Conservation (phyloP, 108 stramenopile genomes). For the Pseudonitzschia delicatissima region DNA sequence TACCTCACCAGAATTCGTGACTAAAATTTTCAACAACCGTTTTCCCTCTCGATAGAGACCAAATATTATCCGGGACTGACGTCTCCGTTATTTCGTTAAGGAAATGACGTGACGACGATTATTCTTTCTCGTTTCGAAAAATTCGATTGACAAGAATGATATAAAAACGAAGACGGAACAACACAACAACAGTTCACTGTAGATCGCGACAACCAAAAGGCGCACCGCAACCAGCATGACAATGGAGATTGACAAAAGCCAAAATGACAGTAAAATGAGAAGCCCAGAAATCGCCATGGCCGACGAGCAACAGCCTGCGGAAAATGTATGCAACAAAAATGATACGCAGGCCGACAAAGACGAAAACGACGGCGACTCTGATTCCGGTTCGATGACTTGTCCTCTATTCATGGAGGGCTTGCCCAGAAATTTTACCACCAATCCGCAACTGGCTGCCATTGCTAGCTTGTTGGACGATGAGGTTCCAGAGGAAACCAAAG, state of each 20-base stretch:
- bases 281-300: no score
- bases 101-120: no score
- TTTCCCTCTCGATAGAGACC: no score
- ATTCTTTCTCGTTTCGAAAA: no score
- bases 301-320: no score
- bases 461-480: slow-evolving; percentile 66
- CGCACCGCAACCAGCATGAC: background rate
- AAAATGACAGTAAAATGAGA: no score
- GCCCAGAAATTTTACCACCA: slow-evolving; percentile 56
- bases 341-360: background rate
- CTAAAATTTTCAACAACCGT: no score
- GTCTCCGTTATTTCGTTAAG: no score
- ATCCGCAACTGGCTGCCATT: slow-evolving; percentile 63
- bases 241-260: background rate
- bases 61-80: no score
- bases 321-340: no score
- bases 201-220: background rate
- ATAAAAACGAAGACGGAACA: background rate
- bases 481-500: background rate
- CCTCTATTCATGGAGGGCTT: slow-evolving; percentile 77
- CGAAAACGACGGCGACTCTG: background rate
- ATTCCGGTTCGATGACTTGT: slow-evolving; percentile 17
- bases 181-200: background rate
- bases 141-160: no score
- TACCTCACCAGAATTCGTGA: no score